Base-by-base conservation (phyloP, 306 rosid genomes). In the Castanea mollissima region DNA sequence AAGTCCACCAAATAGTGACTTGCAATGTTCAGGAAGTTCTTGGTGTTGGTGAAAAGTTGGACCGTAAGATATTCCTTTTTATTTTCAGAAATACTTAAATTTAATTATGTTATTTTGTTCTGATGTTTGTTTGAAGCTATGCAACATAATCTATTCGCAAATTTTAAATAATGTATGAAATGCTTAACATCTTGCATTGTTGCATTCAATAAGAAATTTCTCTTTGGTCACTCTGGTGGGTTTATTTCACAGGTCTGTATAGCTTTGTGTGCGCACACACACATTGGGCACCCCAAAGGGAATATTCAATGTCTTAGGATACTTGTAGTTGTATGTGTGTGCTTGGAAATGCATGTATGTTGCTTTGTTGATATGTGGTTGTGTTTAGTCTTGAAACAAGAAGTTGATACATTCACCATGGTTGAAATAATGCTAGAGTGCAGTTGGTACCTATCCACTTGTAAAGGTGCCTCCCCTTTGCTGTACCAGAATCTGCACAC, bases 21-120 rank as follows among this genome's bases (percentile, higher is more conserved):
- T 97, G 99, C 23, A 96, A 96, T 88, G 99, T 96, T 86, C 99
- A 93, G 88, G 99, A 96, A 82, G 98, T 96, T 86, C 96, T 96
- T 80, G 99, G 99, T 83, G 99, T 96, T 78, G 99, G 99, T 67
- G 98, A 96, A 90, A 96, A 93, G 86, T 89, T 96, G 92, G 98
- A 96, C 84, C 98, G 99, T 96, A 93, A 90, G 99, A 69, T 58
- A 69, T 77, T 86, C 67, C 38, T 79, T 44, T 73, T 63, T 86
- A 55, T 71, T 64, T 11, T 4, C 35, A 25, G 54, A 41, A 41
- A 35, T 79, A 71, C 55, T 55, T 31, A 1, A 5, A 73, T 73
- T 13, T 79, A 60, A 35, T 79, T 70, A 38, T 74, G 32, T 56
- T 51, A 51, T 73, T 78, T 76, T 77, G 15, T 68, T 68, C 63